phyloP scores from a whole-genome alignment of 257 asterid species.

The Gentiana straminea region DNA sequence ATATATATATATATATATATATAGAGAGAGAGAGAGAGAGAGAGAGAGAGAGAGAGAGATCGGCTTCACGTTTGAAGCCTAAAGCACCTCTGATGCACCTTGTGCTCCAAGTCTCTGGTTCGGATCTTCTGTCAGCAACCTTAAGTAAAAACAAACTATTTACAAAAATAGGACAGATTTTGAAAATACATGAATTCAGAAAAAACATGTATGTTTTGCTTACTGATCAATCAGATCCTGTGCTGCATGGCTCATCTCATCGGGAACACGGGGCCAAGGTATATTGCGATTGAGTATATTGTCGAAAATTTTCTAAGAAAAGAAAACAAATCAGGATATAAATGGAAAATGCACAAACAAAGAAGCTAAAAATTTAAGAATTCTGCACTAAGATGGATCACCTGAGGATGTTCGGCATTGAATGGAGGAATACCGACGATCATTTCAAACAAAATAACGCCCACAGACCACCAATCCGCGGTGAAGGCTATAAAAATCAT shows the following conservation, averaged over 20 bases:
- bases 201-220: constrained; percentile 11
- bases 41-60: background rate
- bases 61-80: background rate
- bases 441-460: constrained; percentile 73
- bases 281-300: constrained; percentile 78
- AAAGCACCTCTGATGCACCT: constrained; percentile 78
- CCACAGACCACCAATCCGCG: constrained; percentile 98
- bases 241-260: constrained; percentile 62
- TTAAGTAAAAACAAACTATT: constrained; percentile 14
- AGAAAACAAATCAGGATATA: constrained; percentile 13
- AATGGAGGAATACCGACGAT: constrained; percentile 80
- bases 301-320: constrained; percentile 66
- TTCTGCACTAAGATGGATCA: constrained; percentile 10
- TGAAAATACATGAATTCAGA: background rate
- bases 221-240: constrained; percentile 83
- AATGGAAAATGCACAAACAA: background rate
- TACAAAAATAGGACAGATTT: background rate
- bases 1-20: background rate
- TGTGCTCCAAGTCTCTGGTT: constrained; percentile 76
- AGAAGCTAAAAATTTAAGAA: background rate
- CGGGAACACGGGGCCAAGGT: constrained; percentile 87
- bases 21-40: background rate
- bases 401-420: constrained; percentile 83
- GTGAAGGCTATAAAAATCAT: constrained; percentile 50
- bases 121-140: constrained; percentile 82